Percentiles rank a stretch among this genome's conserved stretches.
These are phyloP conservation scores for Globisporangium iwayamae DNA, from an alignment of 352 stramenopile genomes.

Conservation along the genomic window DNA sequence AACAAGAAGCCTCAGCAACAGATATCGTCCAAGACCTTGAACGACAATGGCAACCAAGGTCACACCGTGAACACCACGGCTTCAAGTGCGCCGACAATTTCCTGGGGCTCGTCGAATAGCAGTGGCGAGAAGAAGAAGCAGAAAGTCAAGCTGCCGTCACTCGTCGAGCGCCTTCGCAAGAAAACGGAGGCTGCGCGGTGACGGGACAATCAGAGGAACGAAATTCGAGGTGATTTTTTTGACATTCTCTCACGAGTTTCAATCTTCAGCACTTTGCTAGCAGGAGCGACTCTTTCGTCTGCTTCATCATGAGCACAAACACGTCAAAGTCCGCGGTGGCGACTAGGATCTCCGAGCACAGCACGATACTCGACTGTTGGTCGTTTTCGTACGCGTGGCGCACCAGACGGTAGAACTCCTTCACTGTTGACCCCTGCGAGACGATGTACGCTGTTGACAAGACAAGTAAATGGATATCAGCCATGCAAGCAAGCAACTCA, in stretches of 20 bases:
- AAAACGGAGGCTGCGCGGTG: conserved; percentile 55
- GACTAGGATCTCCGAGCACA: conserved; percentile 76
- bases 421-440: conserved; percentile 48
- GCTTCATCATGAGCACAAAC: conserved; percentile 82
- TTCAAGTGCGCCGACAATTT: conserved; percentile 20
- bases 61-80: conserved; percentile 1
- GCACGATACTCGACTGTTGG: conserved; percentile 53
- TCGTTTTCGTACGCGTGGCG: conserved; percentile 51
- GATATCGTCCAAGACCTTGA: conserved; percentile 1
- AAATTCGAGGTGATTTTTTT: background rate
- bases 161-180: conserved; percentile 65
- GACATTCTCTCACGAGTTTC: background rate
- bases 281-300: conserved; percentile 65
- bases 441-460: conserved; percentile 44
- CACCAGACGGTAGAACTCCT: conserved; percentile 68
- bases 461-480: background rate
- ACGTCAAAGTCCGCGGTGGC: conserved; percentile 78
- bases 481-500: background rate
- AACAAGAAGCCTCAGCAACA: background rate
- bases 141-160: conserved; percentile 67
- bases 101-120: conserved; percentile 37
- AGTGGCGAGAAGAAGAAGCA: conserved; percentile 45
- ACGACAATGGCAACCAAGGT: conserved; percentile 11
- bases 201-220: background rate
- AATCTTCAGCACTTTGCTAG: conserved; percentile 39